Percentiles rank a stretch among this genome's conserved stretches.
Evolutionary conservation across 805 yeast genomes (phyloP).

Genomic region (Wickerhamomyces silvicola): DNA sequence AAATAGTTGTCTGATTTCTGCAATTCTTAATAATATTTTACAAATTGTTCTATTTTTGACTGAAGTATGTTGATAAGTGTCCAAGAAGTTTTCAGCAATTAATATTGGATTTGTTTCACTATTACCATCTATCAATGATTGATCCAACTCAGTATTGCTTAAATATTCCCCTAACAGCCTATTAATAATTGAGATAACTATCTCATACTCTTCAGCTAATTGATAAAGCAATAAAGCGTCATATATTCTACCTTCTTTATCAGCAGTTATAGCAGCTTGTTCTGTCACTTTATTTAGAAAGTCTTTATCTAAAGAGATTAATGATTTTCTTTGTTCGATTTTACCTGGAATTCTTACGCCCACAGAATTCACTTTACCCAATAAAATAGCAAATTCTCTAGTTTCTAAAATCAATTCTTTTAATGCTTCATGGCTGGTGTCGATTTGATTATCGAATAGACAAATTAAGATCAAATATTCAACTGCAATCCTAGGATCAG

Average conservation of each 20-base stretch:
- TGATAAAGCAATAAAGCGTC: slow-evolving; percentile 86
- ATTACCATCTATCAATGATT: slow-evolving; percentile 35
- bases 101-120: slow-evolving; percentile 36
- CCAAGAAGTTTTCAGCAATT: slow-evolving; percentile 30
- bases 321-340: slow-evolving; percentile 66
- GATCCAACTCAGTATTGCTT: slow-evolving; percentile 62
- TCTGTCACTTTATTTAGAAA: slow-evolving; percentile 71
- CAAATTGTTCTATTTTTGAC: slow-evolving; percentile 62
- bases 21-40: slow-evolving; percentile 54
- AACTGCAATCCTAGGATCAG: slow-evolving; percentile 89
- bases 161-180: slow-evolving; percentile 72
- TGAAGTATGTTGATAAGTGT: slow-evolving; percentile 53
- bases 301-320: slow-evolving; percentile 55
- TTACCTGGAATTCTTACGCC: slow-evolving; percentile 80
- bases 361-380: slow-evolving; percentile 78
- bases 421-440: slow-evolving; percentile 68
- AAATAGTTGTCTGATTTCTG: slow-evolving; percentile 57
- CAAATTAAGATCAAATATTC: slow-evolving; percentile 77
- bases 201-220: slow-evolving; percentile 79
- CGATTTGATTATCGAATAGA: slow-evolving; percentile 41
- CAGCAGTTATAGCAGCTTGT: slow-evolving; percentile 79
- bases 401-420: slow-evolving; percentile 82
- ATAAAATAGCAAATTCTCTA: slow-evolving; percentile 69
- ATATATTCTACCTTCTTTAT: slow-evolving; percentile 81
- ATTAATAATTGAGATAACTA: slow-evolving; percentile 70